phyloP scores from a whole-genome alignment of 2,329 filamentous ascomycete species.

The Aspergillus brasiliensis region DNA sequence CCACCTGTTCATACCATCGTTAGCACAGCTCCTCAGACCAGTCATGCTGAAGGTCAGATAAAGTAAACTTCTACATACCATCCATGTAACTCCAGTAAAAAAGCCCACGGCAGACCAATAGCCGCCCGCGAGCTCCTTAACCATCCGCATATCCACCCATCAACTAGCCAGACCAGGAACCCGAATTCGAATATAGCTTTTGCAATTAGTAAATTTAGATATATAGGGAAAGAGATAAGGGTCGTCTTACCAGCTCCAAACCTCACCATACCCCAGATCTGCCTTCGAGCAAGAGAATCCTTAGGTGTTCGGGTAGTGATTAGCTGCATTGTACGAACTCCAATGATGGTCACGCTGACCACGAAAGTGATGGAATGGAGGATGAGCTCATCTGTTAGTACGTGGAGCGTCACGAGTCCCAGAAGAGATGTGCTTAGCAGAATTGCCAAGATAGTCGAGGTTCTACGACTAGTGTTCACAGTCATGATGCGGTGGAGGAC shows the following conservation, averaged over 20 bases:
- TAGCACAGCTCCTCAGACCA: not conserved
- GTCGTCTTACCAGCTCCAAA: constrained; percentile 20
- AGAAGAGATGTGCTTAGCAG: constrained; percentile 5
- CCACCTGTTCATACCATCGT: constrained; percentile 16
- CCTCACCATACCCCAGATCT: constrained; percentile 23
- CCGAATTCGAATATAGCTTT: constrained; percentile 23
- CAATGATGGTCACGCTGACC: constrained; percentile 16
- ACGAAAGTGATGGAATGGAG: constrained; percentile 21
- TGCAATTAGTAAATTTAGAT: not conserved
- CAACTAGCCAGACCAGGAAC: constrained; percentile 28
- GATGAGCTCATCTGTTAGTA: constrained; percentile 23
- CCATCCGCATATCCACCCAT: constrained; percentile 24
- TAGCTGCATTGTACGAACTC: constrained; percentile 18
- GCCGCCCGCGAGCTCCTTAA: constrained; percentile 18
- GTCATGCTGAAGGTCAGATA: not conserved
- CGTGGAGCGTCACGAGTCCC: constrained; percentile 15
- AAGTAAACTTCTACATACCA: constrained; percentile 23
- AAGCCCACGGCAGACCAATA: constrained; percentile 30
- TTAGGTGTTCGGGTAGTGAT: constrained; percentile 12
- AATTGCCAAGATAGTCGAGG: constrained; percentile 9
- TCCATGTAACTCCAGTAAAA: constrained; percentile 33
- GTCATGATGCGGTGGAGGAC: constrained; percentile 25
- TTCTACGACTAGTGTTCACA: constrained; percentile 11
- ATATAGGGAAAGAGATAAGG: too few relatives aligned
- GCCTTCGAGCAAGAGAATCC: constrained; percentile 11